Conservation (phyloP, 441 rosid genomes). For the Adansonia rubrostipa region DNA sequence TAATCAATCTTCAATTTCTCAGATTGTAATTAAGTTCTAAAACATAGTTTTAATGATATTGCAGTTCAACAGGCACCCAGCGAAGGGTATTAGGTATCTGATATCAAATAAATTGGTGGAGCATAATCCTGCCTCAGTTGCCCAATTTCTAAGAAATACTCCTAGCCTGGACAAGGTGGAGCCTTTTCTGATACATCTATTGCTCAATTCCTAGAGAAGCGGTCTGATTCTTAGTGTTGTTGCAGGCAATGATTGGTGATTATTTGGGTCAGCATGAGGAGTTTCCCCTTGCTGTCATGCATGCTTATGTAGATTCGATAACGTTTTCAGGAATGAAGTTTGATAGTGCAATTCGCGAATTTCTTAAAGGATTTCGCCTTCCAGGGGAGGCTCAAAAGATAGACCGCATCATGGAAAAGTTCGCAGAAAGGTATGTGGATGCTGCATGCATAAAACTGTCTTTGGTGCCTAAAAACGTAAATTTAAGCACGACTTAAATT, state of each 20-base stretch:
- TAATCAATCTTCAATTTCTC: not conserved
- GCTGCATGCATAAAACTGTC: slow-evolving; percentile 33
- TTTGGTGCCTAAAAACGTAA: slow-evolving; percentile 11
- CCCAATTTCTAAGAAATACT: slow-evolving; percentile 81
- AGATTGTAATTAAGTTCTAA: slow-evolving; percentile 17
- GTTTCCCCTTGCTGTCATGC: slow-evolving; percentile 88
- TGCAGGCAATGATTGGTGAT: slow-evolving; percentile 96
- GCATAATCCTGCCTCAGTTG: slow-evolving; percentile 80
- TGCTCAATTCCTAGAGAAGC: slow-evolving; percentile 28
- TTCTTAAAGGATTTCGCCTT: slow-evolving; percentile 87
- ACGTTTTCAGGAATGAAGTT: slow-evolving; percentile 86
- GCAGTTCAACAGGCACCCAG: slow-evolving; percentile 94
- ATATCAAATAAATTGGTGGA: slow-evolving; percentile 87
- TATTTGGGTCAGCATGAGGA: slow-evolving; percentile 98
- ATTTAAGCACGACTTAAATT: not conserved
- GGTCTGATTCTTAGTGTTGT: slow-evolving; percentile 43
- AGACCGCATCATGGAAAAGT: slow-evolving; percentile 98
- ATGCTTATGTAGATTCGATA: slow-evolving; percentile 95
- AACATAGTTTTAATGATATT: slow-evolving; percentile 28
- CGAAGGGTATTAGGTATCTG: slow-evolving; percentile 79
- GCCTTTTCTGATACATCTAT: slow-evolving; percentile 25
- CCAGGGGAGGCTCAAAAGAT: slow-evolving; percentile 99
- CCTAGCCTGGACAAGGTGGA: slow-evolving; percentile 83
- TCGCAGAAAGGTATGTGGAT: slow-evolving; percentile 98
- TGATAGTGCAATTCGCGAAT: slow-evolving; percentile 95